Evolutionary conservation across 2,329 filamentous ascomycete species (phyloP), one percentile per base, ranked within the genome.

Genomic region (Hypoxylon sp.): DNA sequence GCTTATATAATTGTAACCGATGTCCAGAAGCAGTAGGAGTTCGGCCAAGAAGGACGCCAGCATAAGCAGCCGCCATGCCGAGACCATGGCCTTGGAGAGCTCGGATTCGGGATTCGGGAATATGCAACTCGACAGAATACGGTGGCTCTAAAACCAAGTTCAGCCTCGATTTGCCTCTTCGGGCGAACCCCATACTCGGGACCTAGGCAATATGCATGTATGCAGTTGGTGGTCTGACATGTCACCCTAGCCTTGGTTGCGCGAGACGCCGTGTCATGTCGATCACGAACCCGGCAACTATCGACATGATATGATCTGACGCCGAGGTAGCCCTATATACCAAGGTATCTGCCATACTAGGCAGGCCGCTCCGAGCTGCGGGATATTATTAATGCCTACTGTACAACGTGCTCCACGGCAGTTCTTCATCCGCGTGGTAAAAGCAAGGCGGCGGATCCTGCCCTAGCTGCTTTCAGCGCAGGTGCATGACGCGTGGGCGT

Each of bases 291-390:
- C 65, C 46, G 49, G 49, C 30, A 57, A 34, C 46, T 63, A 32
- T 45, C 46, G 28, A 56, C 41, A 70, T 63, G 68, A 63, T 68
- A 43, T 68, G 61, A 70, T 68, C 61, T 70, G 51, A 70, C 59
- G 57, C 49, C 46, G 36, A 63, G 51, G 25, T 63, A 59, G 49
- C 45, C 56, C 57, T 66, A 66, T 65, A 43, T 30, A n/a, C 32
- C 10, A 28, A 51, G 32, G 23, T 38, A 36, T 48, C 45, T 48
- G 14, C 43, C 43, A 30, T 34, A 36, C 19, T 48, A 62, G 38
- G 56, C 11, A 50, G 38, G 58, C 52, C 58, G 38, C 58, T 43
- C 30, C 48, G 48, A 55, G 5, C 52, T 59, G 57, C 57, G 52
- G 51, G 45, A 65, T 61, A 61, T 61, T 55, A 50, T 49, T 38